phyloP scores from a whole-genome alignment of 139 green algal species.

The Tetratostichococcus sp. region DNA sequence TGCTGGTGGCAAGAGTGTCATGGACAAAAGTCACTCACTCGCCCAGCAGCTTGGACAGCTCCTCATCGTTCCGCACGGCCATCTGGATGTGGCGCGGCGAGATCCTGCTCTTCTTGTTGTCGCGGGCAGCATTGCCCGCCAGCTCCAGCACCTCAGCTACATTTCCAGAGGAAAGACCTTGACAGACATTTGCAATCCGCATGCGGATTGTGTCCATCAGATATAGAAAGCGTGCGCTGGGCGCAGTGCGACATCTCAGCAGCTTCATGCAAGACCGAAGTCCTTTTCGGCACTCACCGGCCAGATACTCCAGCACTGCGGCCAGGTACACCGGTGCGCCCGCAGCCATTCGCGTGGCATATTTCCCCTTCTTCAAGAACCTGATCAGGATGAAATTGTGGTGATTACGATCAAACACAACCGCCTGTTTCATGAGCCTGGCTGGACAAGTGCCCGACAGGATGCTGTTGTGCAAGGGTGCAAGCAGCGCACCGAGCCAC shows the following conservation, averaged over 20 bases:
- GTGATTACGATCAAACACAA: background rate
- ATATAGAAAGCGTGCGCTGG: too few species aligned
- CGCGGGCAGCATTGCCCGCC: constrained; percentile 74
- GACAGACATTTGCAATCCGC: too few species aligned
- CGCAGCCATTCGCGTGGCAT: constrained; percentile 51
- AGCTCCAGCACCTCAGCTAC: constrained; percentile 77
- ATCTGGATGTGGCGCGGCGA: constrained; percentile 79
- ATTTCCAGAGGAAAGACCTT: too few species aligned
- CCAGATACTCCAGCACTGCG: constrained; percentile 78
- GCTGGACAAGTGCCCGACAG: too few species aligned
- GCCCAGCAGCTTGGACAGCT: constrained; percentile 84
- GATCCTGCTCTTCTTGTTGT: constrained; percentile 91
- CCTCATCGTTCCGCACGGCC: constrained; percentile 90
- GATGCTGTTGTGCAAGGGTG: background rate
- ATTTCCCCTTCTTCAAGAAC: constrained; percentile 18
- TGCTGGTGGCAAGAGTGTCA: background rate
- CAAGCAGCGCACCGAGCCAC: constrained; percentile 13
- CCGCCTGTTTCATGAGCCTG: too few species aligned
- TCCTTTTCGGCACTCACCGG: constrained; percentile 16
- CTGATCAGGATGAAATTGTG: too few species aligned
- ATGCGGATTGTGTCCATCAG: too few species aligned
- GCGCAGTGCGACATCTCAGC: constrained; percentile 40
- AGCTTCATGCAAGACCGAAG: constrained; percentile 60
- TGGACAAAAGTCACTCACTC: constrained; percentile 16
- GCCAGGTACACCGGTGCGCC: constrained; percentile 63